These are phyloP conservation scores for Serendipita sp. DNA, from an alignment of 768 basidiomycete genomes.

Conservation along the genomic window DNA sequence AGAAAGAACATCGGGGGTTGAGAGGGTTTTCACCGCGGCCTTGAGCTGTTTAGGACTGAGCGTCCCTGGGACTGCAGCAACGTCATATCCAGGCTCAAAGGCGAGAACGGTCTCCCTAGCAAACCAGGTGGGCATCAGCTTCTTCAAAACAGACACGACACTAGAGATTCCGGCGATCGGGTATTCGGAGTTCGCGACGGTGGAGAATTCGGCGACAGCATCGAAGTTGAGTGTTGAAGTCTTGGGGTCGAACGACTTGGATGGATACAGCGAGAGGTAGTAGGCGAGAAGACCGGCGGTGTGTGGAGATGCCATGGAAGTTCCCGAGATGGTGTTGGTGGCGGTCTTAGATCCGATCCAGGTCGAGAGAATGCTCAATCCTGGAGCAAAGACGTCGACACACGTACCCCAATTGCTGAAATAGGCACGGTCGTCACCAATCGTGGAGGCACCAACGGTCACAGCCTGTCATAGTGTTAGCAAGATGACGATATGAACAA, in stretches of 20 bases:
- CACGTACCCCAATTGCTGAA: constrained; percentile 88
- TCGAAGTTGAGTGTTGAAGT: constrained; percentile 7
- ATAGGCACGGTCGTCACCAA: constrained; percentile 67
- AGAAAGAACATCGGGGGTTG: constrained; percentile 34
- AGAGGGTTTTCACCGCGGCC: constrained; percentile 48
- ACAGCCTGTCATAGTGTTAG: constrained; percentile 39
- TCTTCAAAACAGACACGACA: constrained; percentile 39
- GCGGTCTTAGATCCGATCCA: constrained; percentile 50
- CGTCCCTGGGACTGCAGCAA: constrained; percentile 7
- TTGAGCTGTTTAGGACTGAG: constrained; percentile 63
- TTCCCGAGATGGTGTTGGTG: constrained; percentile 70
- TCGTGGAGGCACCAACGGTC: constrained; percentile 85
- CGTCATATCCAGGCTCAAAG: constrained; percentile 11
- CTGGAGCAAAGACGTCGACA: constrained; percentile 85
- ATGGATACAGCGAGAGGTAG: constrained; percentile 77
- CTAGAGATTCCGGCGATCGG: constrained; percentile 23
- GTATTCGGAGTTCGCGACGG: constrained; percentile 14
- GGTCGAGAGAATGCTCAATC: constrained; percentile 80
- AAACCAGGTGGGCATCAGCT: constrained; percentile 43
- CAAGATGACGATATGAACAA: background rate
- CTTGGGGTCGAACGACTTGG: constrained; percentile 40
- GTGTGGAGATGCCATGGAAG: constrained; percentile 93
- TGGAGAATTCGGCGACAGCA: constrained; percentile 15
- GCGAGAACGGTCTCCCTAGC: constrained; percentile 28
- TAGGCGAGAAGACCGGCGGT: constrained; percentile 83